Evolutionary conservation across 805 yeast species (phyloP).

Genomic region (Candida endomychidarum): DNA sequence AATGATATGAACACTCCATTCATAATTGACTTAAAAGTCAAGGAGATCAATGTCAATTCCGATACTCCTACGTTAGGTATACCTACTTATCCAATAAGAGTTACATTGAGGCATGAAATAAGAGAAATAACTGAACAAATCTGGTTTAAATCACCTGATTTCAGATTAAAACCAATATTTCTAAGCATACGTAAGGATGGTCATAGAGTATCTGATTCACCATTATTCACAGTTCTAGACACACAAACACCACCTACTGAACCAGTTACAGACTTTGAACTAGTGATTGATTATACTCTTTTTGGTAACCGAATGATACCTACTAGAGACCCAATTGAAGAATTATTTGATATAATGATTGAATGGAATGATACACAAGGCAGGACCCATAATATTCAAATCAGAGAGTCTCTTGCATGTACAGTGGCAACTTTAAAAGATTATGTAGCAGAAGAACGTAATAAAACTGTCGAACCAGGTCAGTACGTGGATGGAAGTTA

Average conservation of each 20-base stretch:
- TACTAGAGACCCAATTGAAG: slow-evolving; percentile 23
- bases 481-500: slow-evolving; percentile 13
- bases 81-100: slow-evolving; percentile 16
- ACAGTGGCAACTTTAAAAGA: slow-evolving; percentile 21
- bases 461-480: slow-evolving; percentile 9
- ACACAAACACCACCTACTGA: slow-evolving; percentile 10
- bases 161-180: slow-evolving; percentile 27
- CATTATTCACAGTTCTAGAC: slow-evolving; percentile 13
- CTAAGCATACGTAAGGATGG: slow-evolving; percentile 15
- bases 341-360: slow-evolving; percentile 23
- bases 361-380: slow-evolving; percentile 16
- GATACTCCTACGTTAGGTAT: slow-evolving; percentile 5
- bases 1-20: slow-evolving; percentile 22
- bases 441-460: slow-evolving; percentile 17
- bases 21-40: slow-evolving; percentile 12
- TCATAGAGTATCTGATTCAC: slow-evolving; percentile 11
- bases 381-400: slow-evolving; percentile 10
- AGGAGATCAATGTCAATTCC: slow-evolving; percentile 3
- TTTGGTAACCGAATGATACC: slow-evolving; percentile 21
- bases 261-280: slow-evolving; percentile 10
- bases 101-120: slow-evolving; percentile 25
- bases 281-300: slow-evolving; percentile 27
- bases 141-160: slow-evolving; percentile 27
- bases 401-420: slow-evolving; percentile 22
- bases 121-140: slow-evolving; percentile 27